Evolutionary conservation across 228 moss, liverwort and hornwort species (phyloP).

Genomic region (Sphagnum magellanicum): DNA sequence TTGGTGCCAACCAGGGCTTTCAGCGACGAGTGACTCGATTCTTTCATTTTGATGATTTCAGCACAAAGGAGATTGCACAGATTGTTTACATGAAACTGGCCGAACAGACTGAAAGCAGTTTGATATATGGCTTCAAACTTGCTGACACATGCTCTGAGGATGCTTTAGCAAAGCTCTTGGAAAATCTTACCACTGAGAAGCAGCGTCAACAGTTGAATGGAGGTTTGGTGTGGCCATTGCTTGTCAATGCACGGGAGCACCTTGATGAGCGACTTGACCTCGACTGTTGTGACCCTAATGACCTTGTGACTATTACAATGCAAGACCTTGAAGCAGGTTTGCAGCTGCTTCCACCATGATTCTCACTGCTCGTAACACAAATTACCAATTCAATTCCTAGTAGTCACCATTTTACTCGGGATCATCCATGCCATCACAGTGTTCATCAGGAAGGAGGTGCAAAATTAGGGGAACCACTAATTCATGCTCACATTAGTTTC

Average conservation of each 20-base stretch:
- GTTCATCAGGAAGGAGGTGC: no score
- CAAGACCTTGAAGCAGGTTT: slow-evolving; percentile 30
- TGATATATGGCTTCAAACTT: slow-evolving; percentile 33
- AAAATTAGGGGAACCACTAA: no score
- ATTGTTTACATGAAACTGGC: slow-evolving; percentile 29
- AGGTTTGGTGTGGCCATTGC: slow-evolving; percentile 26
- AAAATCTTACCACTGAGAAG: slow-evolving; percentile 10
- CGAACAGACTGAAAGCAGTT: slow-evolving; percentile 16
- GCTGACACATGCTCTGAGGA: slow-evolving; percentile 17
- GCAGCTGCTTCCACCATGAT: slow-evolving; percentile 10
- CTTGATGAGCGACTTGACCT: slow-evolving; percentile 26
- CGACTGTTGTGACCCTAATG: slow-evolving; percentile 21
- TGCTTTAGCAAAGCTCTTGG: slow-evolving; percentile 18
- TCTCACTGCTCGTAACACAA: neutral
- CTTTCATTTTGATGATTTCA: slow-evolving; percentile 40
- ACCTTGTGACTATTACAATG: slow-evolving; percentile 35
- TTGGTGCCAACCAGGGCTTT: slow-evolving; percentile 31
- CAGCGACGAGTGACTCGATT: slow-evolving; percentile 35
- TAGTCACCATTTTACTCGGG: no score
- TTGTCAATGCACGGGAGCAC: slow-evolving; percentile 27
- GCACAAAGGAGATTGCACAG: slow-evolving; percentile 25
- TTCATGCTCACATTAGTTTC: no score
- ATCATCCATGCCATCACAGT: no score
- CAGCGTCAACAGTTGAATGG: slow-evolving; percentile 34
- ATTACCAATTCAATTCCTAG: no score